phyloP scores from a whole-genome alignment of 116 monocot genomes.

The Papilionanthe hybrid region DNA sequence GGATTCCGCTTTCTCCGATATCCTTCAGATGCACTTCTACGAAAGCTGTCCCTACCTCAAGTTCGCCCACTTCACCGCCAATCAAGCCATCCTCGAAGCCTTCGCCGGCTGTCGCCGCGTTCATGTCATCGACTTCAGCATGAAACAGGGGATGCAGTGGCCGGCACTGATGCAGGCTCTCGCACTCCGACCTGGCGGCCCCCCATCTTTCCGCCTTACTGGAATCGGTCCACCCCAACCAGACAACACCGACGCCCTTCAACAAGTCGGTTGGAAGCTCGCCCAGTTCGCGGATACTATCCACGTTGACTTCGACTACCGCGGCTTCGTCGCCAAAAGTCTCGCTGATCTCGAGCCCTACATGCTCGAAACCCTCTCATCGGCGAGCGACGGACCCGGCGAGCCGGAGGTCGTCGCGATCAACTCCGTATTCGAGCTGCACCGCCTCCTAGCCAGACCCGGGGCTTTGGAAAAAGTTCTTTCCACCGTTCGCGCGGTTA shows the following conservation, averaged over 20 bases:
- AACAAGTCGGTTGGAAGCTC: constrained; percentile 41
- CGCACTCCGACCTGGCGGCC: constrained; percentile 49
- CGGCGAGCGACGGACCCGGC: not conserved
- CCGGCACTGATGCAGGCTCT: constrained; percentile 56
- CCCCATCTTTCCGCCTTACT: constrained; percentile 50
- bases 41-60: constrained; percentile 63
- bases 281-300: constrained; percentile 44
- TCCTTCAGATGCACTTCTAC: constrained; percentile 59
- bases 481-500: constrained; percentile 34
- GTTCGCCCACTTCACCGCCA: constrained; percentile 65
- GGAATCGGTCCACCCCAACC: constrained; percentile 43
- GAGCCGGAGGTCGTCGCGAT: constrained; percentile 60
- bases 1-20: constrained; percentile 26
- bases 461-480: constrained; percentile 40
- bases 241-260: constrained; percentile 33
- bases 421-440: constrained; percentile 67
- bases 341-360: constrained; percentile 46
- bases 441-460: constrained; percentile 25
- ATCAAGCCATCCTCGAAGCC: constrained; percentile 57
- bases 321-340: constrained; percentile 30
- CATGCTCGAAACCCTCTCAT: constrained; percentile 8
- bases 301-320: constrained; percentile 45
- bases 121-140: constrained; percentile 51
- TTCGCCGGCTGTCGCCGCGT: constrained; percentile 44
- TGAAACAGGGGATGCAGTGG: constrained; percentile 62